Conservation (phyloP, 805 yeast species). For the Metschnikowia sp. region DNA sequence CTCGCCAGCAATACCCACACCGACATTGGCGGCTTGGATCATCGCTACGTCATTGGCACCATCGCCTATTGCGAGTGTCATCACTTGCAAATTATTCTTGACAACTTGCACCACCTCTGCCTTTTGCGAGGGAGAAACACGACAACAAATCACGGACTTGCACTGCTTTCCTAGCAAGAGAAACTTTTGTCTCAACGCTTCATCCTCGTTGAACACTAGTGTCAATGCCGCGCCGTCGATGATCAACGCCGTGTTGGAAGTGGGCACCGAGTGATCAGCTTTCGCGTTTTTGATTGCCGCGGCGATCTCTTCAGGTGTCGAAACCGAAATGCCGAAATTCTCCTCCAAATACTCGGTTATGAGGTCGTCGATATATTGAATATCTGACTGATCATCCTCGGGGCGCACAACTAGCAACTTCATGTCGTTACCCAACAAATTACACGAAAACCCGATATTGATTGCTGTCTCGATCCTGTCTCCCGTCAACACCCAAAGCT, state of each 20-base stretch:
- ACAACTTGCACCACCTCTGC: conserved; percentile 80
- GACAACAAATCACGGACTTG: conserved; percentile 77
- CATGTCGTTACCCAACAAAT: conserved; percentile 65
- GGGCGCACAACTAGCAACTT: conserved; percentile 62
- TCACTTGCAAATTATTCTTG: conserved; percentile 69
- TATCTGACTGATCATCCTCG: conserved; percentile 32
- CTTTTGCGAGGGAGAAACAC: conserved; percentile 86
- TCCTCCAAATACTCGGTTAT: conserved; percentile 48
- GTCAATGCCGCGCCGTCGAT: conserved; percentile 78
- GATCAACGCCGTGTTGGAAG: conserved; percentile 63
- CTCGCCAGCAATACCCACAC: conserved; percentile 89
- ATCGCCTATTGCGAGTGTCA: conserved; percentile 87
- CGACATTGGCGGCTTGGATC: conserved; percentile 86
- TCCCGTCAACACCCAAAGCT: conserved; percentile 81
- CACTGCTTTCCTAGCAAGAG: conserved; percentile 74
- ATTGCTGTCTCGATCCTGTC: conserved; percentile 83
- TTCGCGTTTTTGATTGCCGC: conserved; percentile 53
- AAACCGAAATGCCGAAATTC: conserved; percentile 52
- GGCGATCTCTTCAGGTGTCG: conserved; percentile 28
- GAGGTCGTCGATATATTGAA: conserved; percentile 31
- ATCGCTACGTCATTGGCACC: conserved; percentile 89
- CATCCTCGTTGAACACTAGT: conserved; percentile 45
- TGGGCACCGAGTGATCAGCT: conserved; percentile 63
- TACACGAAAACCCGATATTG: conserved; percentile 78
- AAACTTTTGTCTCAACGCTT: conserved; percentile 44